Evolutionary conservation across 352 stramenopile species (phyloP), one percentile per base, ranked within the genome.

Genomic region (Elongisporangium anandrum): DNA sequence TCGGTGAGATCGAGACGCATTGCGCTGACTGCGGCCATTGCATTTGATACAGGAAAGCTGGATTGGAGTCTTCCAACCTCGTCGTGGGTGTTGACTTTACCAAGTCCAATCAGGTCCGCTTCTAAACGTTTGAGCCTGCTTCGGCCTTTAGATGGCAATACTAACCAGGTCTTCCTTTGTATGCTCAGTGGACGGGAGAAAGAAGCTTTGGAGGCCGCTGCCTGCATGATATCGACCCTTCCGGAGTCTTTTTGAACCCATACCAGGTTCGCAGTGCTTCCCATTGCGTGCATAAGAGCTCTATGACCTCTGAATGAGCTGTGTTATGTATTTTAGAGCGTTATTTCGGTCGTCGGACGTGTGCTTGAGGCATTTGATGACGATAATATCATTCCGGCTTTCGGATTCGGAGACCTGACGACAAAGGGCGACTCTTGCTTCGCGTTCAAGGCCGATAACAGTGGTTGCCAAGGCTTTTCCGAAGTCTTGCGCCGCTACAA

Each of bases 301-400:
- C 4, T 41, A 17, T 45, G 34, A 17, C 34, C 34, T 45, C 34
- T 17, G 12, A 45, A 17, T 17, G 10, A 12, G 10, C 34, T 34
- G 16, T 59, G 17, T 20, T 61, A 8, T 22, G 16, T 13, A 13
- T 54, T 7, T 17, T 38, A 81, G 69, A 66, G 61, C 23, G 70
- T 81, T 3, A 82, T 87, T 52, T 73, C 57, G 16, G 63, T 81
- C 48, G 70, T 92, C 20, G 83, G 80, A 9, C 73, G 69, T 5
- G 81, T 80, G 4, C 61, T 93, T 4, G 81, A 87, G 58, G 69
- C 70, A 4, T 93, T 91, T 49, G 84, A 91, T 65, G 84, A 93
- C 51, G 84, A 93, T 68, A 88, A 86, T 53, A 77, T 93, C 56
- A 89, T 91, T 50, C 79, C 84, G 22, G 72, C 77, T 10, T 89